Evolutionary conservation across 805 yeast genomes (phyloP), one percentile per base, ranked within the genome.

Genomic region (Cyberlindnera bimundalis): DNA sequence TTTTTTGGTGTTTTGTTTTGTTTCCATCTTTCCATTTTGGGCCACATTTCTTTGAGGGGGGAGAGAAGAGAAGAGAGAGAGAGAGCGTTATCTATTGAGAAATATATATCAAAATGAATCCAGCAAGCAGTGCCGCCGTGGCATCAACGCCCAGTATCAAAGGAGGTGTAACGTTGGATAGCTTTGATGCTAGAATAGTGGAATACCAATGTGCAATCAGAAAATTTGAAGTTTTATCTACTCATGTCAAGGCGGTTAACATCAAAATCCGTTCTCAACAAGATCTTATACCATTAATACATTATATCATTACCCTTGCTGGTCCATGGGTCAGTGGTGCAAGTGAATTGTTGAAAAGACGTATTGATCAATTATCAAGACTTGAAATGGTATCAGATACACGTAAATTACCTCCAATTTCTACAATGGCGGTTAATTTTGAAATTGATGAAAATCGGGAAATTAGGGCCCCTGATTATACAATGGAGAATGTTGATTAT

Each of bases 141-240:
- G 51, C 51, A 0, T 56, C 71, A 0, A 48, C 61, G 9, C 63
- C 66, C 10, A 50, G 50, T 10, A 38, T 60, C 11, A 61, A 54
- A 32, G 65, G 63, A 15, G 58, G 66, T 2, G 54, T 63, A 11
- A 46, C 58, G 11, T 45, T 78, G 42, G 75, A 72, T 50, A 63
- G 74, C 2, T 62, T 71, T 35, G 88, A 81, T 48, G 76, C 79
- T 12, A 72, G 73, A 45, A 66, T 78, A 17, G 58, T 81, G 4
- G 85, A 82, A 55, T 82, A 74, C 57, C 72, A 70, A 40, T 76
- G 76, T 50, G 74, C 79, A 9, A 62, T 73, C 3, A 55, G 61
- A 41, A 79, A 79, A 52, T 52, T 79, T 19, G 63, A 64, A 27
- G 59, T 60, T 25, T 56, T 73, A 33, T 44, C 62, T 4, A 57